phyloP scores from a whole-genome alignment of 2,329 filamentous ascomycete genomes.

The Botryotinia calthae region DNA sequence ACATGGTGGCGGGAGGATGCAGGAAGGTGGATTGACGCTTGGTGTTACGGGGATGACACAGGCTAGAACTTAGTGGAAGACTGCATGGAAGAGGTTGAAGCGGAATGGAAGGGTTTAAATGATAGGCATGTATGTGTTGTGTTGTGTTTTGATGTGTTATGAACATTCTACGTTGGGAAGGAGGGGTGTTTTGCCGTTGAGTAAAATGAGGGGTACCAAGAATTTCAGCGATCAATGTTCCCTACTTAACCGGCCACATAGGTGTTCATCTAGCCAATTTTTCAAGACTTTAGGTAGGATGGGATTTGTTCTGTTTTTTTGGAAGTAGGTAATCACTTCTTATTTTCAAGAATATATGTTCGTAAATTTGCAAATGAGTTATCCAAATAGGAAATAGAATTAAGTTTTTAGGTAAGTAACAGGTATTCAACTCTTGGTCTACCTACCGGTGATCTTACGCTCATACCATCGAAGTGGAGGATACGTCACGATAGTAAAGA shows the following conservation, averaged over 20 bases:
- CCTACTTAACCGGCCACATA: not conserved
- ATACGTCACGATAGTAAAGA: conserved; percentile 35
- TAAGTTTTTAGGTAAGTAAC: not conserved
- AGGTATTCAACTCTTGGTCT: not conserved
- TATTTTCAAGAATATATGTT: not conserved
- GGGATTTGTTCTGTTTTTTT: not conserved
- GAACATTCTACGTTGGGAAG: conserved; percentile 2
- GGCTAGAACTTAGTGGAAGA: not conserved
- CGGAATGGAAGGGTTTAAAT: not conserved
- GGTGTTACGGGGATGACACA: not conserved
- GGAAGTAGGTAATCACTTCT: not conserved
- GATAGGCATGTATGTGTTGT: not conserved
- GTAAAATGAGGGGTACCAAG: not conserved
- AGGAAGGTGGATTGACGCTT: not conserved
- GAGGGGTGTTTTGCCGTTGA: not conserved
- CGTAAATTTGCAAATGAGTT: not conserved
- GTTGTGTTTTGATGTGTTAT: not conserved
- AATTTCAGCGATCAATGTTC: not conserved
- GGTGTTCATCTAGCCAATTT: not conserved
- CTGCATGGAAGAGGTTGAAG: not conserved
- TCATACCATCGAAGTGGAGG: conserved; percentile 34
- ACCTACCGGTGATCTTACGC: conserved; percentile 32
- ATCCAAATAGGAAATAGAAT: not conserved
- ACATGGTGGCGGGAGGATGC: conserved; percentile 10
- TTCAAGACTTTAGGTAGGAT: not conserved